Evolutionary conservation across 2,329 filamentous ascomycete species (phyloP).

Genomic region (Cordyceps fumosorosea): DNA sequence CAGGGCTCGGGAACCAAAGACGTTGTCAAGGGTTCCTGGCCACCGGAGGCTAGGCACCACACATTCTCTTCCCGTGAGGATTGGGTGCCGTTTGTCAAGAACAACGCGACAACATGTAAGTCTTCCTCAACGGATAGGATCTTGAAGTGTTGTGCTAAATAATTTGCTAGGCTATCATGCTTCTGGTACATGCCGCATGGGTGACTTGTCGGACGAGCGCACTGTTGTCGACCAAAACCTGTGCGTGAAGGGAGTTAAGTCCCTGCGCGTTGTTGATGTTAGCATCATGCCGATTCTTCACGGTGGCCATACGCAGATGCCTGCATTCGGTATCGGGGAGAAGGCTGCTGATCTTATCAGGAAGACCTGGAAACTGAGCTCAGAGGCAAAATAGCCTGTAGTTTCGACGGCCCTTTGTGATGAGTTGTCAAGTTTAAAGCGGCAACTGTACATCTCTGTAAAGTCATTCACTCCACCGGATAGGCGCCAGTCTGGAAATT

Average conservation of each 20-base stretch:
- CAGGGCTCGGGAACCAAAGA: conserved; percentile 51
- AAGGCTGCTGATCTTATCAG: conserved; percentile 44
- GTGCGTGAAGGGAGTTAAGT: conserved; percentile 43
- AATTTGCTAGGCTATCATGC: conserved; percentile 43
- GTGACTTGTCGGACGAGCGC: conserved; percentile 37
- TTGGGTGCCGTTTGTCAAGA: conserved; percentile 50
- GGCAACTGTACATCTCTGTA: neutral
- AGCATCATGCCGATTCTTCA: conserved; percentile 46
- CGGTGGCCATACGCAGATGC: conserved; percentile 46
- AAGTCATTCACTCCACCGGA: too few relatives aligned
- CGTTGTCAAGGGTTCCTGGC: conserved; percentile 56
- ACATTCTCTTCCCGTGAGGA: conserved; percentile 46
- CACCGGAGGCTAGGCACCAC: conserved; percentile 44
- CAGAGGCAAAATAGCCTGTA: neutral
- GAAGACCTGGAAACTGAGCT: conserved; percentile 17
- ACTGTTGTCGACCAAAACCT: conserved; percentile 47
- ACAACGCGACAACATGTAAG: conserved; percentile 55
- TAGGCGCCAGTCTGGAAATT: too few relatives aligned
- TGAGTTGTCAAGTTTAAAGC: neutral
- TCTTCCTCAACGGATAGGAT: neutral
- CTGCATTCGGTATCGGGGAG: conserved; percentile 51
- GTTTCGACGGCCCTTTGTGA: neutral
- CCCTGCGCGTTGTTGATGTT: conserved; percentile 47
- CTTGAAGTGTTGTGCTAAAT: neutral
- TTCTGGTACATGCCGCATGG: conserved; percentile 51